Evolutionary conservation across 139 green algal genomes (phyloP), one percentile per base, ranked within the genome.

Genomic region (Yamagishiella unicocca): DNA sequence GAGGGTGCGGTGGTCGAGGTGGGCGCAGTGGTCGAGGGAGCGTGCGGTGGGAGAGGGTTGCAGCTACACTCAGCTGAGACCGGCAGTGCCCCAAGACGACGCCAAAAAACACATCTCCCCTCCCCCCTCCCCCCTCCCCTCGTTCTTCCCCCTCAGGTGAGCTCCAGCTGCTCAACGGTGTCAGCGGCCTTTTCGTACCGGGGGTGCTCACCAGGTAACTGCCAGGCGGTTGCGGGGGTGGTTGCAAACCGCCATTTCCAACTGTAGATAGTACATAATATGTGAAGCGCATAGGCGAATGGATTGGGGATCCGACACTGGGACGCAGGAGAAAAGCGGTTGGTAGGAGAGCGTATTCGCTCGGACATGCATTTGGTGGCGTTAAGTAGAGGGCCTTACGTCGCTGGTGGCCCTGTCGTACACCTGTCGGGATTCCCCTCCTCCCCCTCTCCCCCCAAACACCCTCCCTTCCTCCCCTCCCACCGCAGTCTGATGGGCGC

Each of bases 401-500:
- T 17, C 17, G 50, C 14, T 12, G 50, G 14, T 17, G 17, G 12
- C 17, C 12, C 50, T 58, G 50, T 12, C 17, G 17, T 58, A 58
- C 50, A 17, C 14, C 17, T 58, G 12, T 58, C 14, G 12, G 17
- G 14, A 17, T 17, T 58, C 17, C 14, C 50, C 50, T 25, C 50
- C 12, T 58, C 50, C 50, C 14, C 29, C n/a, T n/a, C n/a, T n/a
- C n/a, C n/a, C n/a, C n/a, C 64, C 31, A 24, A 4, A 25, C 43
- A 4, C 21, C 24, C 24, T 35, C 22, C 50, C 37, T 62, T 62
- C 43, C 31, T 21, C 31, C n/a, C n/a, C n/a, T 29, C 31, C 31
- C 64, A 45, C 24, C n/a, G 29, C 43, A 82, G 42, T 17, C 85
- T 97, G n/a, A 97, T 97, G 95, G 95, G 95, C 12, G 93, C 92